Base-by-base conservation (phyloP, 257 asterid species). In the Scutellaria galericulata region DNA sequence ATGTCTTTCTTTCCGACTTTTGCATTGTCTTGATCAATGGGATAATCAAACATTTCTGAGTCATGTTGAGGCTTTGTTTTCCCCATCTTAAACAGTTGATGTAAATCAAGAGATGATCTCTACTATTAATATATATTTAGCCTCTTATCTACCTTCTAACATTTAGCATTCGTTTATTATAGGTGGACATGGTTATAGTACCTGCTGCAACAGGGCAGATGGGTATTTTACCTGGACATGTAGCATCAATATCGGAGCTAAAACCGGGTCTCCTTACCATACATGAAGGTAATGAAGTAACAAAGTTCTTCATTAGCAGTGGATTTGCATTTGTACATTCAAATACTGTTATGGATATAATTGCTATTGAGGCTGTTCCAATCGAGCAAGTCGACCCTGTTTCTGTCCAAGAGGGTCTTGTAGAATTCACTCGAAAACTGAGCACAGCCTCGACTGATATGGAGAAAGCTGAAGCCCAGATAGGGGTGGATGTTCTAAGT, bases 201-300 rank as follows among this genome's bases (percentile, higher is more conserved):
- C 92, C 95, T 4, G 82, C 89, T 14, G 64, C 82, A 64, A 75
- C 84, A 5, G 95, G 90, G 63, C 81, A 81, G 76, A 76, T 86
- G 90, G 90, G 92, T 20, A 73, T 86, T 61, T 85, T 83, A 62
- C 88, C 92, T 2, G 92, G 90, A 62, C 90, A 88, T 39, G 75
- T 77, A 37, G 35, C 89, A 7, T 83, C 85, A 46, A 81, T 88
- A 53, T 79, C 92, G 6, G 90, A 83, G 82, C 82, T 88, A 60
- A 85, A 89, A 70, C 82, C 92, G 0, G 86, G 95, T 56, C 66
- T 84, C 5, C 77, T 83, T 27, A 72, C 87, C 24, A 77, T 86
- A 24, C 90, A 85, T 11, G 87, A 83, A n/a, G 87, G 78, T 7
- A 66, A 80, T 48, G 80, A 79, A 27, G 83, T 84, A 54, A 77